A percentile compares a stretch with the other conserved stretches of the same genome.
These are phyloP conservation scores for Ophiostoma fasciatum DNA, from an alignment of 2,329 filamentous ascomycete species.

Conservation along the genomic window DNA sequence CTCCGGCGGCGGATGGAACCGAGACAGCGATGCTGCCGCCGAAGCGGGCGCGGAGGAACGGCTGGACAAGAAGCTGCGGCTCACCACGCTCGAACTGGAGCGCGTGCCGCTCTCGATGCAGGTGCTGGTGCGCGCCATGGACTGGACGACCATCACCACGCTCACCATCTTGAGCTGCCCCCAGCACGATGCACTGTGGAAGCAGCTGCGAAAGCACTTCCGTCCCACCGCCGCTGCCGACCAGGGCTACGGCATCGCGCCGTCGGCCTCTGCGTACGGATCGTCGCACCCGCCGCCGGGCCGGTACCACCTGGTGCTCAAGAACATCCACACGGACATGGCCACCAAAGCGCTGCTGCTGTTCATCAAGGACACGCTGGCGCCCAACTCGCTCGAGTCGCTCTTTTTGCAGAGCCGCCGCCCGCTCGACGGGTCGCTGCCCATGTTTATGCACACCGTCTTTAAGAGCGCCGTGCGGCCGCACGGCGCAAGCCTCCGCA, in stretches of 20 bases:
- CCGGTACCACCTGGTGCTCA: slow-evolving; percentile 52
- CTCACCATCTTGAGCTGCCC: slow-evolving; percentile 61
- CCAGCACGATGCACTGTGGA: slow-evolving; percentile 63
- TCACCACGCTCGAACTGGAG: slow-evolving; percentile 64
- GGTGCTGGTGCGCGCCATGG: slow-evolving; percentile 54
- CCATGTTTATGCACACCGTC: slow-evolving; percentile 53
- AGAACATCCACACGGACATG: slow-evolving; percentile 60
- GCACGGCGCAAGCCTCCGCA: slow-evolving; percentile 57
- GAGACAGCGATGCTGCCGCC: not conserved
- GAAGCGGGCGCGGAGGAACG: not conserved
- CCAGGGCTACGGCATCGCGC: slow-evolving; percentile 14
- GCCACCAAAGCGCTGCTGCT: slow-evolving; percentile 53
- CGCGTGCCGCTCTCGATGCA: slow-evolving; percentile 57
- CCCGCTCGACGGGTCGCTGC: slow-evolving; percentile 29
- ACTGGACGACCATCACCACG: slow-evolving; percentile 58
- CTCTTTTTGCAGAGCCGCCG: slow-evolving; percentile 59
- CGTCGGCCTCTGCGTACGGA: slow-evolving; percentile 11
- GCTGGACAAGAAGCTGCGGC: slow-evolving; percentile 42
- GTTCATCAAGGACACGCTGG: slow-evolving; percentile 64
- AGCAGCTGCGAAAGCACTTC: slow-evolving; percentile 49
- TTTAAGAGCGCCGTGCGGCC: slow-evolving; percentile 54
- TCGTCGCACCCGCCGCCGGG: slow-evolving; percentile 9
- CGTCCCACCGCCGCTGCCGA: slow-evolving; percentile 24
- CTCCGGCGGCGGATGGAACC: too few relatives aligned
- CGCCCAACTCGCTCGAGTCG: slow-evolving; percentile 65